A percentile compares a stretch with the other conserved stretches of the same genome.
Conservation (phyloP, 2,329 filamentous ascomycete genomes). For the Colletotrichum echinochloae region DNA sequence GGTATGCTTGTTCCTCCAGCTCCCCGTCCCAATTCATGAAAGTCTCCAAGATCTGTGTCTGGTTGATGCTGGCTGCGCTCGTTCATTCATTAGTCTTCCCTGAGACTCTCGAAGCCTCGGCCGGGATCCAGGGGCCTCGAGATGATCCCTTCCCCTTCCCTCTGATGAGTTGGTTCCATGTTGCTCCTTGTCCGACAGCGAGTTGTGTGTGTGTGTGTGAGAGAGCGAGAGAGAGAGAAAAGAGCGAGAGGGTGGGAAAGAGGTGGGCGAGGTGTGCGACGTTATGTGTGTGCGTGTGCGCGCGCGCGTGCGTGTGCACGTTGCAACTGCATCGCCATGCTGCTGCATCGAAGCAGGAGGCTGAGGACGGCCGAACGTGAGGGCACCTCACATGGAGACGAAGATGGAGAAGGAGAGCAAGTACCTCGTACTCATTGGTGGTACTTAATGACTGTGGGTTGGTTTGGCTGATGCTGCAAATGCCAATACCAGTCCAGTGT, state of each 20-base stretch:
- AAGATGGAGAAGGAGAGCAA: constrained; percentile 1
- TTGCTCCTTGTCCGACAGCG: constrained; percentile 25
- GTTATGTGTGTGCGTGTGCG: not conserved
- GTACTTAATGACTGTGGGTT: not conserved
- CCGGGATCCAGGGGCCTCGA: constrained; percentile 33
- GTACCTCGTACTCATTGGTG: not conserved
- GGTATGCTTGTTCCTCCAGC: constrained; percentile 24
- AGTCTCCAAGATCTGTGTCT: constrained; percentile 34
- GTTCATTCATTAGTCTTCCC: constrained; percentile 32
- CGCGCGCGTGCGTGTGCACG: not conserved
- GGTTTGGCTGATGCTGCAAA: not conserved
- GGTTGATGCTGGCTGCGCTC: constrained; percentile 37
- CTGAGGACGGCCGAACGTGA: constrained; percentile 3
- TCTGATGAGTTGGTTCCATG: constrained; percentile 15
- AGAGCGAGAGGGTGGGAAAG: not conserved
- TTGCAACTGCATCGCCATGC: constrained; percentile 15
- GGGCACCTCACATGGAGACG: not conserved
- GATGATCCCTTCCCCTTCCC: constrained; percentile 16
- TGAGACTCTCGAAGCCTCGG: constrained; percentile 22
- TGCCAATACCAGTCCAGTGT: constrained; percentile 15
- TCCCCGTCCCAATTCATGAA: constrained; percentile 28
- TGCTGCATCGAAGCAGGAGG: constrained; percentile 9
- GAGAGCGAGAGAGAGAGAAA: not conserved
- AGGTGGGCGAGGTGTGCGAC: not conserved
- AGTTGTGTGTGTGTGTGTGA: constrained; percentile 4